phyloP scores from a whole-genome alignment of 176 grass and related monocot genomes.

The bread wheat (Triticum aestivum) region IWGSC_CS_RefSeq_v2.1 NC_057800.1:203300773-203301272 shows the following conservation, averaged over 20 bases:
- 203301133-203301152: background rate
- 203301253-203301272: slow-evolving; percentile 7
- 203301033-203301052: slow-evolving; percentile 2
- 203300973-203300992: background rate
- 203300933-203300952: background rate
- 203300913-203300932: background rate
- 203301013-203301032: background rate
- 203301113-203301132: background rate
- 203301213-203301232: slow-evolving; percentile 32
- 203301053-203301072: slow-evolving; percentile 14
- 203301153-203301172: background rate
- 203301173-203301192: slow-evolving; percentile 5
- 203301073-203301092: slow-evolving; percentile 15
- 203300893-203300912: background rate
- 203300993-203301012: background rate
- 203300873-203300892: background rate
- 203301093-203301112: slow-evolving; percentile 25
- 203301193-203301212: background rate
- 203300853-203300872: background rate
- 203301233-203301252: slow-evolving; percentile 32
- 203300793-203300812: background rate
- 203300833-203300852: background rate
- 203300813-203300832: background rate
- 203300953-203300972: background rate
- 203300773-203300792: background rate